Conservation (phyloP, 2,329 filamentous ascomycete species). For the Aplosporella prunicola region DNA sequence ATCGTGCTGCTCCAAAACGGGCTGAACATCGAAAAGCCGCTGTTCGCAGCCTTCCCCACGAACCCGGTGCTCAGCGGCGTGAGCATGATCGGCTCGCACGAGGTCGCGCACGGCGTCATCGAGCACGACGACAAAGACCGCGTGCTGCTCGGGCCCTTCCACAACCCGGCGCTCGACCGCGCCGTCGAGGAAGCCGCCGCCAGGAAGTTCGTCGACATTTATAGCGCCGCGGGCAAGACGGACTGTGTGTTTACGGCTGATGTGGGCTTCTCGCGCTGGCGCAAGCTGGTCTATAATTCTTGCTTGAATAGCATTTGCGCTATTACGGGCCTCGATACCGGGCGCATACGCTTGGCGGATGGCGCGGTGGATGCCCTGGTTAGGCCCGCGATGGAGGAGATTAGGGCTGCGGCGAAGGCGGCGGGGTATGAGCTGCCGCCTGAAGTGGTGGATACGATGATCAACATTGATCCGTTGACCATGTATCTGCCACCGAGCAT, state of each 20-base stretch:
- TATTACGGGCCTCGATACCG: constrained; percentile 43
- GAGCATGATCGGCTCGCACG: constrained; percentile 43
- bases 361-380: constrained; percentile 40
- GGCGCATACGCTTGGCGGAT: constrained; percentile 39
- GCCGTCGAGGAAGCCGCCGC: constrained; percentile 24
- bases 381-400: constrained; percentile 45
- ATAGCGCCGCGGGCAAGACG: constrained; percentile 39
- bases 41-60: constrained; percentile 41
- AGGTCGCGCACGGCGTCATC: constrained; percentile 39
- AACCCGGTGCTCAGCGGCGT: constrained; percentile 47
- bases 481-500: constrained; percentile 46
- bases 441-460: constrained; percentile 36
- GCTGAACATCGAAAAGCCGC: constrained; percentile 51
- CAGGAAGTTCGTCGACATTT: constrained; percentile 38
- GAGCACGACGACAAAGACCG: constrained; percentile 45
- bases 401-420: constrained; percentile 36
- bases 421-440: constrained; percentile 35
- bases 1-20: constrained; percentile 55
- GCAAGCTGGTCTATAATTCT: constrained; percentile 44
- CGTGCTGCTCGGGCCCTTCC: constrained; percentile 44
- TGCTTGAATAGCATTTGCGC: constrained; percentile 46
- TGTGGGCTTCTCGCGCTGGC: constrained; percentile 39
- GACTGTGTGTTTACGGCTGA: constrained; percentile 33
- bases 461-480: constrained; percentile 42
- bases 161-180: constrained; percentile 23